Evolutionary conservation across 2,329 filamentous ascomycete species (phyloP).

Genomic region (Fusarium transvaalense): DNA sequence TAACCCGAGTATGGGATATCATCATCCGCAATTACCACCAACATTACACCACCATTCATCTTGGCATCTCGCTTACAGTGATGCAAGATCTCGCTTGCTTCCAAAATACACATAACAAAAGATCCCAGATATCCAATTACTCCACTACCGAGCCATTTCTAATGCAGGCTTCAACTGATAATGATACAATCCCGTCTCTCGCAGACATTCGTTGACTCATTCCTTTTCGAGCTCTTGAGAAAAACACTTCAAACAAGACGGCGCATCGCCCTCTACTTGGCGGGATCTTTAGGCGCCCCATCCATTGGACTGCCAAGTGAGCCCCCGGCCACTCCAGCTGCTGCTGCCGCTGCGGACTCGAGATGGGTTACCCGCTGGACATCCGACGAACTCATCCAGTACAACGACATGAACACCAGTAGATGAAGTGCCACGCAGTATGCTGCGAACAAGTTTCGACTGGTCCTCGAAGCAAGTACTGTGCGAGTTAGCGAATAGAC

Average conservation of each 20-base stretch:
- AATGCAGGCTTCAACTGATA: slow-evolving; percentile 20
- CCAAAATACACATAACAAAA: slow-evolving; percentile 14
- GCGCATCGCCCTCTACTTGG: slow-evolving; percentile 40
- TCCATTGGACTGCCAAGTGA: slow-evolving; percentile 48
- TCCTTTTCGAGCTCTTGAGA: slow-evolving; percentile 18
- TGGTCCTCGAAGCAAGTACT: slow-evolving; percentile 89
- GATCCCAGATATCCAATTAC: slow-evolving; percentile 25
- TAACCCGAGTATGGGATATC: slow-evolving; percentile 11
- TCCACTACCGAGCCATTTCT: slow-evolving; percentile 15
- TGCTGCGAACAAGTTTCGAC: slow-evolving; percentile 91
- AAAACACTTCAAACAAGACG: slow-evolving; percentile 31
- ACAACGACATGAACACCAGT: slow-evolving; percentile 87
- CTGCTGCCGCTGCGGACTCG: slow-evolving; percentile 61
- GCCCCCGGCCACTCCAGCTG: slow-evolving; percentile 59
- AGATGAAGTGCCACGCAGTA: slow-evolving; percentile 93
- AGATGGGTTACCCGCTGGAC: slow-evolving; percentile 72
- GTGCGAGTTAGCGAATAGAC: slow-evolving; percentile 93
- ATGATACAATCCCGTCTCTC: slow-evolving; percentile 33
- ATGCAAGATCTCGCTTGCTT: slow-evolving; percentile 21
- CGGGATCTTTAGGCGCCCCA: slow-evolving; percentile 45
- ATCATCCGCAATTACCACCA: slow-evolving; percentile 5
- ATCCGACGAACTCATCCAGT: slow-evolving; percentile 80
- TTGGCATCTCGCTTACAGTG: slow-evolving; percentile 24
- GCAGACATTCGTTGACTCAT: slow-evolving; percentile 16
- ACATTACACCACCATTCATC: slow-evolving; percentile 14